A percentile compares a stretch with the other conserved stretches of the same genome.
Evolutionary conservation across 2,329 filamentous ascomycete species (phyloP).

Genomic region (Penicillium polonicum): DNA sequence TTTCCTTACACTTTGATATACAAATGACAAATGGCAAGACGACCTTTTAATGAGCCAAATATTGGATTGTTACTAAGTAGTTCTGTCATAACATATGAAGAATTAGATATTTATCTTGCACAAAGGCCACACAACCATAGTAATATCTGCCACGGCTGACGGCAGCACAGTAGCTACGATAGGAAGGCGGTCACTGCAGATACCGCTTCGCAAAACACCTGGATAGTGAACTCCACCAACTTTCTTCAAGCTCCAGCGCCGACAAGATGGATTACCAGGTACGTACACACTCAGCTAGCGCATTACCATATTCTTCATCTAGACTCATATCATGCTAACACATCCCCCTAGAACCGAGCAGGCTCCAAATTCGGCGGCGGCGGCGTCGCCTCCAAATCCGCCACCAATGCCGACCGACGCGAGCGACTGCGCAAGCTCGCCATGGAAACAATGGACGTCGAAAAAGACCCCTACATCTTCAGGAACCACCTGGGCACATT

Average conservation of each 20-base stretch:
- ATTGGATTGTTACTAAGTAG: background rate
- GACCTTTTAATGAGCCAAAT: no score
- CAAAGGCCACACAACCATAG: background rate
- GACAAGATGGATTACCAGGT: slow-evolving; percentile 54
- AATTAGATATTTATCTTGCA: background rate
- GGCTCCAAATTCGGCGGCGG: slow-evolving; percentile 98
- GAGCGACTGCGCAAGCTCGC: slow-evolving; percentile 97
- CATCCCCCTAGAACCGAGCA: slow-evolving; percentile 70
- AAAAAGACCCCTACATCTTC: slow-evolving; percentile 99
- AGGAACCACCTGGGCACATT: slow-evolving; percentile 98
- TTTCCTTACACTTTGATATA: background rate
- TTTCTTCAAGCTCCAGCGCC: slow-evolving; percentile 4
- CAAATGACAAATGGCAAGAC: background rate
- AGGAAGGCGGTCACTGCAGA: background rate
- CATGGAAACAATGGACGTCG: slow-evolving; percentile 96
- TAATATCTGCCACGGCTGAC: background rate
- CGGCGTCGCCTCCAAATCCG: slow-evolving; percentile 88
- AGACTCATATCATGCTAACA: slow-evolving; percentile 10
- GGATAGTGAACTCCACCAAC: slow-evolving; percentile 15
- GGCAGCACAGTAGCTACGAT: background rate
- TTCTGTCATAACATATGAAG: background rate
- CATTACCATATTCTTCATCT: no score
- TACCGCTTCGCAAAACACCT: slow-evolving; percentile 4
- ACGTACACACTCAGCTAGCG: slow-evolving; percentile 7
- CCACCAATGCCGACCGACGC: slow-evolving; percentile 93